Evolutionary conservation across 2,329 filamentous ascomycete species (phyloP).

Genomic region (Trichoderma gracile): DNA sequence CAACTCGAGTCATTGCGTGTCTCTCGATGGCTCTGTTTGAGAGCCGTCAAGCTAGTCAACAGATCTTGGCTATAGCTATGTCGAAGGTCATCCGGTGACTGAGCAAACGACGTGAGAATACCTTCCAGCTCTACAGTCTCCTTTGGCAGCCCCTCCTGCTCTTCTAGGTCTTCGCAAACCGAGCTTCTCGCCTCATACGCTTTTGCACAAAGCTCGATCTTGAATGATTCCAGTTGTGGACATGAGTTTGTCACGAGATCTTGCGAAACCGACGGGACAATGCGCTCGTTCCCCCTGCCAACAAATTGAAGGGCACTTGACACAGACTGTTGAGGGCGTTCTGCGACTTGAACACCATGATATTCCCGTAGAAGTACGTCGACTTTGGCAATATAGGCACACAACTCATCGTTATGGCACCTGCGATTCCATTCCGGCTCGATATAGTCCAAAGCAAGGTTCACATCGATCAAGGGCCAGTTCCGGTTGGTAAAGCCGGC

Average conservation of each 20-base stretch:
- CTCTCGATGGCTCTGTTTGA: background rate
- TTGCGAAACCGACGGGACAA: conserved; percentile 8
- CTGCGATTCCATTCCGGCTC: conserved; percentile 14
- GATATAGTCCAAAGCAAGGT: background rate
- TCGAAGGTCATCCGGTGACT: conserved; percentile 14
- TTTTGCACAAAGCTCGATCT: background rate
- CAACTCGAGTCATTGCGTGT: background rate
- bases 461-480: no score
- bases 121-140: background rate
- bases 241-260: conserved; percentile 4
- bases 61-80: conserved; percentile 31
- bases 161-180: background rate
- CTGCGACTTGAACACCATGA: background rate
- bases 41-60: conserved; percentile 2
- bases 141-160: background rate
- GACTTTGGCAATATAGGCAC: background rate
- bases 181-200: background rate
- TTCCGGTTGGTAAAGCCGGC: background rate
- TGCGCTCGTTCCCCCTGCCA: background rate
- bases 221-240: background rate
- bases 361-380: background rate
- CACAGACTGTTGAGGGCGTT: background rate
- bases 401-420: background rate
- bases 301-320: background rate
- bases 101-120: conserved; percentile 21